These are phyloP conservation scores for Cladorrhinum samala DNA, from an alignment of 495 filamentous ascomycete genomes.

Conservation along the genomic window DNA sequence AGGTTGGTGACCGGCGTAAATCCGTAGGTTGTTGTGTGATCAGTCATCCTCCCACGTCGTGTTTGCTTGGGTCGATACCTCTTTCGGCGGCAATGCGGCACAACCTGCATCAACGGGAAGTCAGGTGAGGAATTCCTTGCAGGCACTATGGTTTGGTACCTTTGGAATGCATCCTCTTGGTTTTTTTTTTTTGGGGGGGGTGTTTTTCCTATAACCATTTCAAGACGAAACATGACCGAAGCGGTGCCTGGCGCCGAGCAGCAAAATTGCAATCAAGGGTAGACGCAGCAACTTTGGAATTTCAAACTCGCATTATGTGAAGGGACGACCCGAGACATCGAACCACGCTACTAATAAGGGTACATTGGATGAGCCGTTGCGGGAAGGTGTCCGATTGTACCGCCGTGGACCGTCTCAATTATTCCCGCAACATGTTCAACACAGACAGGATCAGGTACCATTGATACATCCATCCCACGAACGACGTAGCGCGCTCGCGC, in stretches of 20 bases:
- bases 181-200: neutral
- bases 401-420: neutral
- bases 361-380: too few relatives aligned
- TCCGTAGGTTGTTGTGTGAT: too few relatives aligned
- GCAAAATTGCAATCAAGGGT: too few relatives aligned
- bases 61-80: neutral
- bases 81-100: neutral
- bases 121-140: neutral
- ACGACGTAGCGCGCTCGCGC: too few relatives aligned
- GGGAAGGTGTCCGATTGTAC: too few relatives aligned
- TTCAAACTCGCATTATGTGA: neutral
- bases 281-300: too few relatives aligned
- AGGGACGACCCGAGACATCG: constrained; percentile 1
- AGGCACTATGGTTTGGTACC: too few relatives aligned
- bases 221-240: too few relatives aligned
- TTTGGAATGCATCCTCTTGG: neutral
- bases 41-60: neutral
- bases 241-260: too few relatives aligned
- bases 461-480: too few relatives aligned
- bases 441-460: too few relatives aligned
- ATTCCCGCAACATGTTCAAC: neutral
- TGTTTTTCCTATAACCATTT: neutral
- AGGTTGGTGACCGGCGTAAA: neutral
- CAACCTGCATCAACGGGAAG: neutral
- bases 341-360: neutral